These are phyloP conservation scores for Hydnum rufescens DNA, from an alignment of 768 basidiomycete genomes.

Conservation along the genomic window DNA sequence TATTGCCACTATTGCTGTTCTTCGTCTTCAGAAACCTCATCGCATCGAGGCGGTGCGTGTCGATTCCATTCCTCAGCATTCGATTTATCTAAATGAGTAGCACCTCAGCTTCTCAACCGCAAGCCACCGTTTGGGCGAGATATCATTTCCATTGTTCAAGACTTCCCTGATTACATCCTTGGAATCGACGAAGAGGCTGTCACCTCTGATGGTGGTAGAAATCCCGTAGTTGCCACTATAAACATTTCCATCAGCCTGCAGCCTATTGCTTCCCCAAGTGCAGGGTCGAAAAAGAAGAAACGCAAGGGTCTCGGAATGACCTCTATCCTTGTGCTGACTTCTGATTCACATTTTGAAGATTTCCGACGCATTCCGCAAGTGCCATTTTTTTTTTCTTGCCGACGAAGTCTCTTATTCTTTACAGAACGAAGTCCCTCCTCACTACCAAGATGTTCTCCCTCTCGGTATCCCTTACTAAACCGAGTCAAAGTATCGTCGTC, in stretches of 20 bases:
- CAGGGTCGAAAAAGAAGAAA: constrained; percentile 22
- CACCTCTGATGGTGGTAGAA: constrained; percentile 24
- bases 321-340: constrained; percentile 50
- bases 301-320: constrained; percentile 38
- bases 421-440: constrained; percentile 46
- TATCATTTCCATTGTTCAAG: constrained; percentile 35
- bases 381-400: constrained; percentile 2
- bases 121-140: constrained; percentile 56
- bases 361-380: constrained; percentile 59
- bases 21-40: constrained; percentile 36
- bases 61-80: not conserved
- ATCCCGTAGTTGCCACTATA: constrained; percentile 38
- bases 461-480: constrained; percentile 40
- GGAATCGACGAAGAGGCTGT: constrained; percentile 29
- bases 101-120: constrained; percentile 45
- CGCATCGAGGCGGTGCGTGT: constrained; percentile 40
- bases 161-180: constrained; percentile 47
- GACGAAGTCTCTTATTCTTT: not conserved
- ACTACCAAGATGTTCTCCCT: constrained; percentile 41
- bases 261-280: not conserved
- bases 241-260: constrained; percentile 35
- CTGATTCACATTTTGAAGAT: constrained; percentile 55
- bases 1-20: constrained; percentile 36
- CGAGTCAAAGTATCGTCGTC: constrained; percentile 48
- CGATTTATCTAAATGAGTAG: not conserved